Evolutionary conservation across 306 rosid species (phyloP).

Genomic region (Dicorynia guianensis): DNA sequence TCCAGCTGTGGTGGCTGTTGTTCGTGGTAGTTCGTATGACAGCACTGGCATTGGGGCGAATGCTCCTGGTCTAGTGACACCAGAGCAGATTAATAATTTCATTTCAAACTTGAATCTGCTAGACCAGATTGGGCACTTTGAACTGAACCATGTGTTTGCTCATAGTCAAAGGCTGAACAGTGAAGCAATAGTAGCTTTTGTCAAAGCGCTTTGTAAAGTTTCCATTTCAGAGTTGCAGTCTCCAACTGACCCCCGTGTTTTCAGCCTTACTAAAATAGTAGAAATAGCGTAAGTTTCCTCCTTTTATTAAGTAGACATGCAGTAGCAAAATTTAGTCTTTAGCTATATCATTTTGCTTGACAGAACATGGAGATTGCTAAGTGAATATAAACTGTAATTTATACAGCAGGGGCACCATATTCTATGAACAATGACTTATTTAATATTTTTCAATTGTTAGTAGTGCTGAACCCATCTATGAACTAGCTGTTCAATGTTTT

Average conservation of each 20-base stretch:
- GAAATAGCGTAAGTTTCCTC: conserved; percentile 88
- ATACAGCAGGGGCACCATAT: background rate
- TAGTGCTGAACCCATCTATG: background rate
- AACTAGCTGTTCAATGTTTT: background rate
- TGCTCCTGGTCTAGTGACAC: conserved; percentile 82
- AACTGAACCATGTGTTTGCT: conserved; percentile 97
- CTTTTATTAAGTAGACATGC: conserved; percentile 19
- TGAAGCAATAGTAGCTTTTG: conserved; percentile 98
- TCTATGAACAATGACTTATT: too few relatives aligned
- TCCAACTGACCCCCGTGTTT: conserved; percentile 99
- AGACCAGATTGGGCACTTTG: conserved; percentile 96
- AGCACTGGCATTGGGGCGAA: conserved; percentile 81
- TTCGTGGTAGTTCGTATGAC: conserved; percentile 98
- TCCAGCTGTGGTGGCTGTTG: conserved; percentile 95
- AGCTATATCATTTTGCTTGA: background rate
- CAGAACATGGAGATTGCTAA: conserved; percentile 17
- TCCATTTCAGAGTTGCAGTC: conserved; percentile 95
- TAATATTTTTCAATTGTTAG: background rate
- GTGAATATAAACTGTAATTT: conserved; percentile 25
- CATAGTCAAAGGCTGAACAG: conserved; percentile 98
- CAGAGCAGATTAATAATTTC: conserved; percentile 86
- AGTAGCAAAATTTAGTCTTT: conserved; percentile 29
- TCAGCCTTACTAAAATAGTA: conserved; percentile 97
- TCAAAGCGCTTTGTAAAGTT: conserved; percentile 94
- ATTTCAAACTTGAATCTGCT: conserved; percentile 91